Percentiles rank a stretch among this genome's conserved stretches.
phyloP scores from a whole-genome alignment of 768 basidiomycete species.

The Suillus occidentalis region DNA sequence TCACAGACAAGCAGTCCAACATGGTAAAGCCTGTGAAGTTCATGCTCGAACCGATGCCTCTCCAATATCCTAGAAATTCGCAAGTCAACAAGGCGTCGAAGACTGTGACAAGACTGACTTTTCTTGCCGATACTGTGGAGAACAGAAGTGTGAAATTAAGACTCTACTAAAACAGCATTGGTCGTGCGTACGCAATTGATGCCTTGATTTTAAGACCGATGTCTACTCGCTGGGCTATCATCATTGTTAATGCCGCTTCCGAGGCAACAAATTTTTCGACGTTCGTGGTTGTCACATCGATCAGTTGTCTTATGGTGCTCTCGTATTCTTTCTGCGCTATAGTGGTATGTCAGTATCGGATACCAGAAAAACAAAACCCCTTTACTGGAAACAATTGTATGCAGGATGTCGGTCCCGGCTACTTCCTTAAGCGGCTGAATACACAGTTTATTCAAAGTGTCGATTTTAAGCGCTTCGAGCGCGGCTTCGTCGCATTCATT shows the following conservation, averaged over 20 bases:
- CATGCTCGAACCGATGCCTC: conserved; percentile 10
- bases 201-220: conserved; percentile 7
- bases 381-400: conserved; percentile 10
- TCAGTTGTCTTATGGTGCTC: neutral
- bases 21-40: conserved; percentile 13
- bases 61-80: conserved; percentile 19
- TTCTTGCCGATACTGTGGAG: conserved; percentile 9
- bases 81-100: neutral
- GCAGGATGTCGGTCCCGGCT: conserved; percentile 5
- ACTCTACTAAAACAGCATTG: neutral
- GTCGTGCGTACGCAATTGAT: conserved; percentile 6
- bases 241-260: conserved; percentile 8
- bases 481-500: neutral
- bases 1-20: conserved; percentile 13
- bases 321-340: conserved; percentile 6
- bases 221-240: conserved; percentile 10
- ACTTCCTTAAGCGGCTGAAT: conserved; percentile 4
- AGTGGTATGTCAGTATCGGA: neutral
- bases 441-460: conserved; percentile 3
- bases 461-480: neutral
- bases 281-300: conserved; percentile 10
- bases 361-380: neutral
- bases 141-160: neutral
- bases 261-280: conserved; percentile 10
- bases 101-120: conserved; percentile 1